Conservation (phyloP, 345 rosid genomes). For the Geranium rotundifolium region DNA sequence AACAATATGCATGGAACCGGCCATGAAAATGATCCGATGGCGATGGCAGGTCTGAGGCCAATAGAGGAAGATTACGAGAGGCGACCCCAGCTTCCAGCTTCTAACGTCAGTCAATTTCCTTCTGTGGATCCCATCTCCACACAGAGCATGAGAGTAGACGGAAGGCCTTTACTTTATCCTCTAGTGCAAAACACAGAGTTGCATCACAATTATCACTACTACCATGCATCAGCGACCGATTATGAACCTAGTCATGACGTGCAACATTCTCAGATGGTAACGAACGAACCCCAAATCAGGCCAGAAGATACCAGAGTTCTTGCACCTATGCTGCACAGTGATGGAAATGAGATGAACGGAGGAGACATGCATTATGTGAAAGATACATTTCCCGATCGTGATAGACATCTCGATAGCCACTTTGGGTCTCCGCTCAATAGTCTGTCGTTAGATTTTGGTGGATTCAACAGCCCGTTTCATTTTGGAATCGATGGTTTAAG, state of each 20-base stretch:
- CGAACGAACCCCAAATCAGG: conserved; percentile 21
- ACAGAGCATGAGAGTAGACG: conserved; percentile 41
- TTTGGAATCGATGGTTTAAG: conserved; percentile 8
- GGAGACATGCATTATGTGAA: conserved; percentile 26
- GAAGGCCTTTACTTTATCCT: conserved; percentile 45
- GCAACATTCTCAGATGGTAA: conserved; percentile 30
- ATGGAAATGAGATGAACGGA: conserved; percentile 29
- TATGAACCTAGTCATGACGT: conserved; percentile 32
- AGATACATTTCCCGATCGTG: conserved; percentile 48
- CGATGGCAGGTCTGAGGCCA: conserved; percentile 15
- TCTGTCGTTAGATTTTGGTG: conserved; percentile 34
- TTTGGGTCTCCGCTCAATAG: conserved; percentile 43
- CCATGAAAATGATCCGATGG: conserved; percentile 24
- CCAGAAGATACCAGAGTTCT: conserved; percentile 29
- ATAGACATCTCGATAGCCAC: conserved; percentile 40
- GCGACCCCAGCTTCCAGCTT: conserved; percentile 19
- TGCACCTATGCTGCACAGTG: conserved; percentile 20
- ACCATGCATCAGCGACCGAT: conserved; percentile 29
- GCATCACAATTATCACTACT: conserved; percentile 33
- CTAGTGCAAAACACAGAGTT: conserved; percentile 31
- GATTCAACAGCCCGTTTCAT: conserved; percentile 15
- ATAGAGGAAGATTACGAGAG: too few relatives aligned
- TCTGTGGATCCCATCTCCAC: conserved; percentile 26
- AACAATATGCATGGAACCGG: conserved; percentile 27
- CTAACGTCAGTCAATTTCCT: conserved; percentile 42